These are phyloP conservation scores for Fusarium duplospermum DNA, from an alignment of 2,329 filamentous ascomycete genomes.

Conservation along the genomic window DNA sequence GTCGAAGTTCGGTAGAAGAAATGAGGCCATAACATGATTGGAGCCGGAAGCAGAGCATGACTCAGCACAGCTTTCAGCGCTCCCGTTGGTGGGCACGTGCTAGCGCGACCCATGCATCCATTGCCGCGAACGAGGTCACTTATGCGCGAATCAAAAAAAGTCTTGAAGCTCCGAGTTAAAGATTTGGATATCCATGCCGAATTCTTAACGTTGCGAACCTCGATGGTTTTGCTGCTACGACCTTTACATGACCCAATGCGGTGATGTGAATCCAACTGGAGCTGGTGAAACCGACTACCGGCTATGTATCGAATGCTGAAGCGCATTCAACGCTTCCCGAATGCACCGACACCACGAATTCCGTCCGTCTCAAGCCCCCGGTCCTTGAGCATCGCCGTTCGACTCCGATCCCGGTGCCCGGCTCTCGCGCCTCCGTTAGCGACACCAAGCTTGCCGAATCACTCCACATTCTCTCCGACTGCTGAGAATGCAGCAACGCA, in stretches of 20 bases:
- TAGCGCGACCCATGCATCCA: conserved; percentile 7
- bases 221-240: conserved; percentile 8
- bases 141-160: conserved; percentile 32
- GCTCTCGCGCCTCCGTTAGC: conserved; percentile 27
- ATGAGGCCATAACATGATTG: conserved; percentile 55
- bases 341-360: conserved; percentile 32
- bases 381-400: conserved; percentile 8
- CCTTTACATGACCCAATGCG: conserved; percentile 28
- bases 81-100: conserved; percentile 43
- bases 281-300: conserved; percentile 34
- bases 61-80: conserved; percentile 46
- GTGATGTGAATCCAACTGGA: conserved; percentile 34
- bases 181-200: neutral
- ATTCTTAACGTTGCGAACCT: neutral
- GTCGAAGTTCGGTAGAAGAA: conserved; percentile 48
- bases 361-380: conserved; percentile 14
- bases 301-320: conserved; percentile 47
- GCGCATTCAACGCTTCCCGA: conserved; percentile 28
- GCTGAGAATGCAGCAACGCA: conserved; percentile 1
- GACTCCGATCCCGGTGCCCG: conserved; percentile 20
- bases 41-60: conserved; percentile 46
- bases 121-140: conserved; percentile 5
- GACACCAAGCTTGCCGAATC: conserved; percentile 2
- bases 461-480: conserved; percentile 14
- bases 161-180: conserved; percentile 5